Base-by-base conservation (phyloP, 257 asterid genomes). In the Gentiana macrophylla region DNA sequence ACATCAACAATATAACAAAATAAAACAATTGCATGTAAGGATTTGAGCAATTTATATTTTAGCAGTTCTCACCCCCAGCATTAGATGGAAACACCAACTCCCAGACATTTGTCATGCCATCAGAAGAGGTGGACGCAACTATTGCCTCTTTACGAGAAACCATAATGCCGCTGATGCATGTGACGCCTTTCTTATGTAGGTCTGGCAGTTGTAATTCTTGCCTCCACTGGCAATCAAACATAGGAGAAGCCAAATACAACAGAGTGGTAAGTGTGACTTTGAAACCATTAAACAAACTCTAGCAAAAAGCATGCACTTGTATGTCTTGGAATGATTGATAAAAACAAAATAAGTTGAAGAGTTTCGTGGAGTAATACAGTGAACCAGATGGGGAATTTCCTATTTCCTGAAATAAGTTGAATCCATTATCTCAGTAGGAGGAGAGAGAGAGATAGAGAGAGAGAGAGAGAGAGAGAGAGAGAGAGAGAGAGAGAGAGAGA, bases 111-210 rank as follows among this genome's bases (percentile, higher is more conserved):
- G 85, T 93, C 8, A 62, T 70, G 53, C 97, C 88, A 75, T 87
- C 98, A 35, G 97, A 87, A 61, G 97, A 84, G 56, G 97, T 80
- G 50, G 98, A 91, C 57, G 91, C 95, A 72, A 83, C 81, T 64
- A 87, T 54, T 56, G 84, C 87, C 5, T 73, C 84, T 46, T 77
- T 68, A n/a, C 67, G 71, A 54, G 95, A 91, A 59, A 81, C 50
- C 80, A 84, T 72, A 66, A 87, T 53, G 35, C 86, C 84, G 52
- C 86, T 71, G 56, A 91, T 76, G 86, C 97, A 91, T 6, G 95
- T 87, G 49, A 91, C 97, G 38, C 98, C 94, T 63, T 84, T 91
- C 50, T 77, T 85, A 72, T 87, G 98, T 59, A 79, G 70, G 70
- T 87, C 86, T 49, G 89, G 82, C 61, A 78, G 76, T 81, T 87